phyloP scores from a whole-genome alignment of 2,329 filamentous ascomycete species.

The Plenodomus biglobosus region DNA sequence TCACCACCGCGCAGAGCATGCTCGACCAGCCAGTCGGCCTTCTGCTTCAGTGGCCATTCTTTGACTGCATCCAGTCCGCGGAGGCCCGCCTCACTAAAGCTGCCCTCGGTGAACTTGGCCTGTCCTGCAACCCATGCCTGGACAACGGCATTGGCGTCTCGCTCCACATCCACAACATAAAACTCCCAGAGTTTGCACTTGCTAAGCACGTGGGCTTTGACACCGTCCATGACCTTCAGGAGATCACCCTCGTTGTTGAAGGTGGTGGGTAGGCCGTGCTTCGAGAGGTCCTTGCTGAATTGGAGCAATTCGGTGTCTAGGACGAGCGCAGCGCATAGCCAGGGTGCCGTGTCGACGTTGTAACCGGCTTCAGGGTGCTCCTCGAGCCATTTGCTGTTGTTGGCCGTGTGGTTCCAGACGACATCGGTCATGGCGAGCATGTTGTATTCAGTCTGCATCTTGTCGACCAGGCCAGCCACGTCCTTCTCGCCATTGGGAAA shows the following conservation, averaged over 20 bases:
- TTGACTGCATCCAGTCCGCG: conserved; percentile 57
- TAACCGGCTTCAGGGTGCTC: conserved; percentile 96
- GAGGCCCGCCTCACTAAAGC: conserved; percentile 51
- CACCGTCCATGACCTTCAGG: conserved; percentile 75
- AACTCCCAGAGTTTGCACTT: conserved; percentile 88
- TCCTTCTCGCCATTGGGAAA: conserved; percentile 88
- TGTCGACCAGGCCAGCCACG: conserved; percentile 72
- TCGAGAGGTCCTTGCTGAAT: conserved; percentile 63
- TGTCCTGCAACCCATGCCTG: conserved; percentile 70
- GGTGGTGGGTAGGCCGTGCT: conserved; percentile 73
- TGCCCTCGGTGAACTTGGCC: conserved; percentile 57
- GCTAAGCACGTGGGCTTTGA: conserved; percentile 78
- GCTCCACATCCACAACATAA: conserved; percentile 79
- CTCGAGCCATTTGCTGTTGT: conserved; percentile 92
- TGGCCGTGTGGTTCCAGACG: conserved; percentile 95
- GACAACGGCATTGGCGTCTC: conserved; percentile 67
- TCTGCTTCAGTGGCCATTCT: conserved; percentile 58
- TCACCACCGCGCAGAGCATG: conserved; percentile 72
- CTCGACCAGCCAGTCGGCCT: conserved; percentile 66
- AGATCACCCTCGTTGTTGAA: conserved; percentile 73
- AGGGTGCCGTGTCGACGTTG: conserved; percentile 86
- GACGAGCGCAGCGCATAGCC: conserved; percentile 66
- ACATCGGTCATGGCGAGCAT: conserved; percentile 91
- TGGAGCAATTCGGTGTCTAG: conserved; percentile 74
- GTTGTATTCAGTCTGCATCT: conserved; percentile 81